Base-by-base conservation (phyloP, 257 asterid genomes). In the Mitragyna speciosa region DNA sequence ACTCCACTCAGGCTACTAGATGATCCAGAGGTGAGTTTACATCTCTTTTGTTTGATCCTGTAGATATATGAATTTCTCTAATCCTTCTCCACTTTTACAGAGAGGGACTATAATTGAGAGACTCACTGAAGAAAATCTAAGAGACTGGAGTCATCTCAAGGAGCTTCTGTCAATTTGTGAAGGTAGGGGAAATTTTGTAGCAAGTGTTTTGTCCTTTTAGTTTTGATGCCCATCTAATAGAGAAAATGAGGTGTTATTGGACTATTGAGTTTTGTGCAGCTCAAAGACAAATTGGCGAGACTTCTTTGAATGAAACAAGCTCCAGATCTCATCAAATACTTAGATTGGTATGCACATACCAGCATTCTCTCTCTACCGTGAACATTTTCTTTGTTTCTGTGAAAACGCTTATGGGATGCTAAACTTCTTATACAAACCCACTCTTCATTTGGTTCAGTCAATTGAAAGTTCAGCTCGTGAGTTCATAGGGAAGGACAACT, bases 271-370 rank as follows among this genome's bases (percentile, higher is more conserved):
- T 86, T 54, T 75, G 56, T 69, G 74, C 86, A 96, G 99, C 94
- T 15, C 97, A 91, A 84, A 90, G 99, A 85, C 94, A 92, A 86
- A 84, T 90, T 83, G 98, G 96, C 52, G 99, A 94, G 89, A 96
- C 99, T 52, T 90, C 90, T 76, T 84, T 96, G 88, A 96, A 96
- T 83, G 98, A 96, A 83, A 85, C 92, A 70, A 96, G 99, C 87
- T 96, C 99, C 51, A 96, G 99, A 85, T 96, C 99, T 76, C 99
- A 96, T 90, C 99, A 96, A 86, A 96, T 96, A 80, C 99, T 96
- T 82, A 93, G 97, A 89, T 80, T 96, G 98, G 99, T 96, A 84
- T 51, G 89, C 80, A 47, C 48, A 33, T 79, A 76, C 36, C 69
- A 7, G 70, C 75, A 81, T 81, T 64, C 78, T 45, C 63, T 71